Evolutionary conservation across 176 grass and related monocot species (phyloP).

Genomic region (Elaeis guineensis): DNA sequence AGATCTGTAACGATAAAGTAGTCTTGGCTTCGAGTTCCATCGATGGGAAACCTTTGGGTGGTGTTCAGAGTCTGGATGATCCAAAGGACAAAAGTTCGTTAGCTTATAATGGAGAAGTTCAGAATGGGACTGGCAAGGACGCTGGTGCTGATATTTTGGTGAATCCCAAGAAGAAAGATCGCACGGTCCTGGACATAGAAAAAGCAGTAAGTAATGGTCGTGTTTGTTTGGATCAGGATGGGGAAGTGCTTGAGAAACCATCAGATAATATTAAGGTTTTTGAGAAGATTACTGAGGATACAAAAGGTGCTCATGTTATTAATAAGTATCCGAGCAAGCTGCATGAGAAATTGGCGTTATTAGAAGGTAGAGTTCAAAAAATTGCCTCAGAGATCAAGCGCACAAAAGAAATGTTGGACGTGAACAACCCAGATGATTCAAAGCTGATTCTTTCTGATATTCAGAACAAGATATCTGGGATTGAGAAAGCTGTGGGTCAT

Average conservation of each 20-base stretch:
- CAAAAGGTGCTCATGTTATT: conserved; percentile 14
- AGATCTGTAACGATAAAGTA: conserved; percentile 29
- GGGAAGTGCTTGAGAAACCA: conserved; percentile 34
- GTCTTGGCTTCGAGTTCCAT: not conserved
- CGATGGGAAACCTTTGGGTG: not conserved
- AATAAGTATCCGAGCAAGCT: conserved; percentile 74
- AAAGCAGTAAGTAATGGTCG: not conserved
- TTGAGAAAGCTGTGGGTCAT: conserved; percentile 80
- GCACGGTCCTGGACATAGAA: not conserved
- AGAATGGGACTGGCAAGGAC: not conserved
- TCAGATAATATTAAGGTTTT: conserved; percentile 72
- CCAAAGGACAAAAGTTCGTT: not conserved
- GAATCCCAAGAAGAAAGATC: conserved; percentile 8
- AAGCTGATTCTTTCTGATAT: conserved; percentile 89
- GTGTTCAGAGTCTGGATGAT: not conserved
- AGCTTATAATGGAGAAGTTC: not conserved
- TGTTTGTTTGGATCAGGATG: not conserved
- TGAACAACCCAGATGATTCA: conserved; percentile 76
- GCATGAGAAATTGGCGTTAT: conserved; percentile 66
- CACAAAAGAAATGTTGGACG: conserved; percentile 86
- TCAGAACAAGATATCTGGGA: conserved; percentile 73
- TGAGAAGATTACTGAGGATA: conserved; percentile 45
- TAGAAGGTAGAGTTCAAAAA: conserved; percentile 91
- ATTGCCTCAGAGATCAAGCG: conserved; percentile 91
- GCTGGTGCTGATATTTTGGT: not conserved